Base-by-base conservation (phyloP, 2,329 filamentous ascomycete genomes). In the Thelonectria rubi region DNA sequence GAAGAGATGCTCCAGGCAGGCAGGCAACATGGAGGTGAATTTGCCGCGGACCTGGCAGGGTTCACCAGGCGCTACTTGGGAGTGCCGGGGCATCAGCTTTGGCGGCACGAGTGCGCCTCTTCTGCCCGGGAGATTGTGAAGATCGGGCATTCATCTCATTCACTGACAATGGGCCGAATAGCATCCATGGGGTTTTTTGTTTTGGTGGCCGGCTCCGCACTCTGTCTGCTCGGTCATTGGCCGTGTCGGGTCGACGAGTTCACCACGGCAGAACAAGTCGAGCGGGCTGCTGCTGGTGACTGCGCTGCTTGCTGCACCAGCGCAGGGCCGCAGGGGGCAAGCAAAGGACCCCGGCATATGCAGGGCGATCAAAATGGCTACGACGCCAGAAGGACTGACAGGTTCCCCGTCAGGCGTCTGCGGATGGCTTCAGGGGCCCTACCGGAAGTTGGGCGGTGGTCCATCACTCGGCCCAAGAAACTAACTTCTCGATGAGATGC, bases 291-390 rank as follows among this genome's bases (percentile, higher is more conserved):
- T 8, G 26, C 26, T 30, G n/a, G n/a, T n/a, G n/a, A n/a, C n/a
- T n/a, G n/a, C n/a, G 26, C 26, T 30, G 26, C 26, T 24, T 24
- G 21, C 21, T 24, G 21, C 21, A 24, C 48, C 12, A 42, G 42
- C 40, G 34, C 43, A 48, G 34, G 40, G 37, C 46, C 11, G 40
- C 47, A 51, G 48, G 49, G 47, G 48, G 20, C 14, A 48, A 42
- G 45, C 18, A 43, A 30, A 49, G 49, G 34, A 50, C 34, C 54
- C 47, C 34, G 42, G 14, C 37, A 48, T 50, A 47, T 60, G 58
- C 58, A 60, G 58, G 52, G 58, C 58, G 54, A 56, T 60, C 58
- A 51, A 51, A 50, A 45, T 51, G 52, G 42, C 21, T 51, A 51
- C 37, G 47, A 39, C 58, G 47, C 58, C 58, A 55, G 39, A 42